Evolutionary conservation across 31 red algal genomes (phyloP).

Genomic region (Pterothamnion heteromorphum): DNA sequence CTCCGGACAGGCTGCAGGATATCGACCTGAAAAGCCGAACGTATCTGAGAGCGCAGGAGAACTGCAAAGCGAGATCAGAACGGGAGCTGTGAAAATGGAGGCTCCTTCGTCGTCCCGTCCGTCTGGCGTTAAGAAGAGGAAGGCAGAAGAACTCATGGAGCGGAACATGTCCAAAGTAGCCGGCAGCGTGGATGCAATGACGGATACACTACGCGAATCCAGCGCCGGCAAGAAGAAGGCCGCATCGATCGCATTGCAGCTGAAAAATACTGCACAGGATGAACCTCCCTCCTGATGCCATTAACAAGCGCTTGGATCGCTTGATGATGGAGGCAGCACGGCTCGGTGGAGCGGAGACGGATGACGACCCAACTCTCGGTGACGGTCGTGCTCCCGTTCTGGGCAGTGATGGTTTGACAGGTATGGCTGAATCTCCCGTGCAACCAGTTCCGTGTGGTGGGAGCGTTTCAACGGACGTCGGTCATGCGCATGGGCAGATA

Average conservation of each 20-base stretch:
- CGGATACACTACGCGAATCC: background rate
- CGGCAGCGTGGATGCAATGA: background rate
- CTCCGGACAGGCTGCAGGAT: background rate
- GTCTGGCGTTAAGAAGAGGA: background rate
- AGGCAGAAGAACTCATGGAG: background rate
- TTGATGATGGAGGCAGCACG: slow-evolving; percentile 1
- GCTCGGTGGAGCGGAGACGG: too few species aligned
- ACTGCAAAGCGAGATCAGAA: too few species aligned
- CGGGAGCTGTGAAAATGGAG: background rate
- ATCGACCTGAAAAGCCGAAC: background rate
- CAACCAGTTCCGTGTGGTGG: too few species aligned
- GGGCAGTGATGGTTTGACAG: too few species aligned
- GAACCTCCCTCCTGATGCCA: background rate
- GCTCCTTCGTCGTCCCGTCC: background rate
- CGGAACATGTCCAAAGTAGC: background rate
- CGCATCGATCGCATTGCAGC: background rate
- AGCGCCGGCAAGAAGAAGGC: background rate
- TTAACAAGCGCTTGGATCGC: slow-evolving; percentile 10
- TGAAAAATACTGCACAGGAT: slow-evolving; percentile 25
- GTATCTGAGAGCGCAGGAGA: too few species aligned
- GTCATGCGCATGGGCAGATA: too few species aligned
- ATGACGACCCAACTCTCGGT: too few species aligned
- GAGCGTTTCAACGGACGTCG: too few species aligned
- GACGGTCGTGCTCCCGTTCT: too few species aligned
- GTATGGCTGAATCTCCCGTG: too few species aligned